These are phyloP conservation scores for Aspergillus quadrilineatus DNA, from an alignment of 2,329 filamentous ascomycete species.

Conservation along the genomic window DNA sequence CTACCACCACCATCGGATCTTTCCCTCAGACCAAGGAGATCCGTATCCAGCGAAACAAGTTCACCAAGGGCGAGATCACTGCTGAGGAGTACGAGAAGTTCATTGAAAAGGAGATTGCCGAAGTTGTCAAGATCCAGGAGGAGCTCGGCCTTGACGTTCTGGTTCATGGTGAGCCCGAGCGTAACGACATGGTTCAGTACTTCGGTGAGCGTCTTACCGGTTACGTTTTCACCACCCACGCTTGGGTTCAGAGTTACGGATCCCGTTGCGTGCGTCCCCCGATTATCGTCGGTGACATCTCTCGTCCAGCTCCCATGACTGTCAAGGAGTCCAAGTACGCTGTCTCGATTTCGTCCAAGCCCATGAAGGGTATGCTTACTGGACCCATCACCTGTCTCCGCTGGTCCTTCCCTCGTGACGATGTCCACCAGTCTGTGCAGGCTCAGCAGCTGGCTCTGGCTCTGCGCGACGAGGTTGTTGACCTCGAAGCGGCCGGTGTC, in stretches of 20 bases:
- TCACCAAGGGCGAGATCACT: slow-evolving; percentile 98
- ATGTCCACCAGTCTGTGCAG: slow-evolving; percentile 98
- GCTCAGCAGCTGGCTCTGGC: slow-evolving; percentile 98
- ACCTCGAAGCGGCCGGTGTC: slow-evolving; percentile 95
- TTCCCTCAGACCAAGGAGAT: slow-evolving; percentile 99
- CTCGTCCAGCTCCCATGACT: slow-evolving; percentile 93
- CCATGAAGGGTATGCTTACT: slow-evolving; percentile 99
- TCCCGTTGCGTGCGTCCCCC: slow-evolving; percentile 97
- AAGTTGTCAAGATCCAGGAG: slow-evolving; percentile 94
- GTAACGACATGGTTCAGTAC: slow-evolving; percentile 99
- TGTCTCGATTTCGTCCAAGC: slow-evolving; percentile 92
- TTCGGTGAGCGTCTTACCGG: slow-evolving; percentile 96
- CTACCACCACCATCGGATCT: slow-evolving; percentile 97
- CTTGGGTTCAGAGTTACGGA: slow-evolving; percentile 98
- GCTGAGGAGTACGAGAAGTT: slow-evolving; percentile 93
- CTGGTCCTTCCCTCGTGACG: slow-evolving; percentile 99
- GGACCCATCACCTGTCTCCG: slow-evolving; percentile 97
- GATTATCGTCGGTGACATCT: slow-evolving; percentile 98
- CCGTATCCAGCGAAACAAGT: slow-evolving; percentile 92
- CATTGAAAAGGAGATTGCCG: slow-evolving; percentile 97
- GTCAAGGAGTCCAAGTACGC: slow-evolving; percentile 99
- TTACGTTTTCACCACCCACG: slow-evolving; percentile 98
- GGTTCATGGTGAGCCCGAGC: slow-evolving; percentile 98
- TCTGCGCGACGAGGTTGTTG: slow-evolving; percentile 95
- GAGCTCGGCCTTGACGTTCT: slow-evolving; percentile 96